Base-by-base conservation (phyloP, 305 asterid genomes). In the Fraxinus paxiana region DNA sequence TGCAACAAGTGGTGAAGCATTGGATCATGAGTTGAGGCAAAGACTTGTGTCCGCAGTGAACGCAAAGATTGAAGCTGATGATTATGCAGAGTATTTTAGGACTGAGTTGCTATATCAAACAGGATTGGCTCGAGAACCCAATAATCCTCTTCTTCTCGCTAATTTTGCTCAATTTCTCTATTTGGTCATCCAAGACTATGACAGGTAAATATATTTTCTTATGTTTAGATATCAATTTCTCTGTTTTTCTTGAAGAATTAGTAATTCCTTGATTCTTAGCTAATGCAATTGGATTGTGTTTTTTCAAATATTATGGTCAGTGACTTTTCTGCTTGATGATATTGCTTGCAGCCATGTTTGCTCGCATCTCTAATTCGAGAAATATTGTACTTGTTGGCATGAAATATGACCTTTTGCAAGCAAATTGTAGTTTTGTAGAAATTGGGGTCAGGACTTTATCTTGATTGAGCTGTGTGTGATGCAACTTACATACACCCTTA, bases 81-180 rank as follows among this genome's bases (percentile, higher is more conserved):
- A 90, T 75, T 79, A 82, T 26, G 78, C 61, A 0, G 93, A 87
- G 2, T 83, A 89, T 83, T 78, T 87, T 71, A 83, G 82, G 82
- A 92, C 90, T 6, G 97, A 94, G 91, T 31, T 92, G 79, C 63
- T 82, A 1, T 95, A 95, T 86, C 94, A 87, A 79, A 74, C 84
- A 22, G 91, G 74, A 51, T 78, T 95, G 83, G 83, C 89, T 37
- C 92, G 79, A 79, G 96, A 92, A 65, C 98, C 98, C 30, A 79
- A 83, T 24, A 94, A 87, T 79, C 73, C 96, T 41, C 96, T 95
- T 48, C 83, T 95, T 87, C 91, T 95, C 2, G 93, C 96, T 63
- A 95, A 95, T 89, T 95, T 87, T 79, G 99, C 98, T 74, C 98
- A 94, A 67, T 95, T 92, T 86, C 92, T 95, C 71, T 92, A 87